Evolutionary conservation across 345 rosid species (phyloP).

Genomic region (Eucalyptus curtisii): DNA sequence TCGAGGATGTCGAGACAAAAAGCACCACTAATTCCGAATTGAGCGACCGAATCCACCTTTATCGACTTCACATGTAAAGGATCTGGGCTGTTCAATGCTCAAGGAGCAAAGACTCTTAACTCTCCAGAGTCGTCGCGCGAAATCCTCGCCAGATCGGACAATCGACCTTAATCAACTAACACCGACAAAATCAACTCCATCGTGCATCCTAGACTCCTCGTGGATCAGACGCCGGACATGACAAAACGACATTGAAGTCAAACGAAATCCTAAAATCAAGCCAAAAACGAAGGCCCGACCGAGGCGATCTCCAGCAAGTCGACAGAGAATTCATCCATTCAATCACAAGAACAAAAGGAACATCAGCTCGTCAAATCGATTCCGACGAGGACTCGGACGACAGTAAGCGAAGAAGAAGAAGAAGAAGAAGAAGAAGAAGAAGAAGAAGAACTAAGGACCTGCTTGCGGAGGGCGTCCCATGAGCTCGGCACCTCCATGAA

Average conservation of each 20-base stretch:
- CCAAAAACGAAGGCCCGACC: neutral
- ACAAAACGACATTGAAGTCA: neutral
- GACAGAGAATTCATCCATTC: neutral
- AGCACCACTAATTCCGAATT: neutral
- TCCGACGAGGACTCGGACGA: neutral
- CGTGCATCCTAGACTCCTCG: neutral
- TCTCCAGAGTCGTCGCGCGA: neutral
- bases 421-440: too few species aligned
- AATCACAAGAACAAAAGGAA: neutral
- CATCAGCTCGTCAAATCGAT: neutral
- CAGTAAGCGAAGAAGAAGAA: too few species aligned
- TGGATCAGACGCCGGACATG: neutral
- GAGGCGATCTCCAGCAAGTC: neutral
- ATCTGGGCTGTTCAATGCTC: neutral
- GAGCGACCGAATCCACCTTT: neutral
- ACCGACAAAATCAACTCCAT: neutral
- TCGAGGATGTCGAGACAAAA: neutral
- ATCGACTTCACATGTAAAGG: neutral
- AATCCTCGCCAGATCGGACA: neutral
- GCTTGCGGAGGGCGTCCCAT: conserved; percentile 92
- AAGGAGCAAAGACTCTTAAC: neutral
- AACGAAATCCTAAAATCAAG: neutral
- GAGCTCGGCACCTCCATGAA: conserved; percentile 74
- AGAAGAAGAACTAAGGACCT: conserved; percentile 24
- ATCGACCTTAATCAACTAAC: neutral